A percentile compares a stretch with the other conserved stretches of the same genome.
These are phyloP conservation scores for Sporisorium scitamineum DNA, from an alignment of 1,284 basidiomycete genomes.

Conservation along the genomic window DNA sequence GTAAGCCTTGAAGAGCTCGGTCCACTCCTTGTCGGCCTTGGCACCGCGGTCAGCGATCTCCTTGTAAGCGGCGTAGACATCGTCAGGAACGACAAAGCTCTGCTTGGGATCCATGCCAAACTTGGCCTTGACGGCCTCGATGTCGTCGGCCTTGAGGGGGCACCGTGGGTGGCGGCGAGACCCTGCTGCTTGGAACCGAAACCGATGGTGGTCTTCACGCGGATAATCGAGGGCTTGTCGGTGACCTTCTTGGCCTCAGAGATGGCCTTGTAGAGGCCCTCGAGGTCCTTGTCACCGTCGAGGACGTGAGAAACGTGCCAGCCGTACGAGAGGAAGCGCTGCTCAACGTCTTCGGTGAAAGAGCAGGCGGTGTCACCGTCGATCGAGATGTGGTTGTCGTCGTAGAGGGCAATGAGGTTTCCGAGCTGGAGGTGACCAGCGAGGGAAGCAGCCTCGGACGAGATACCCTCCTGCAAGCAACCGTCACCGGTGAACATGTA, in stretches of 20 bases:
- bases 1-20: constrained; percentile 79
- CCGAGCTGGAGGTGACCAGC: constrained; percentile 91
- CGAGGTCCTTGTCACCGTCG: constrained; percentile 86
- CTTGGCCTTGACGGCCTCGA: constrained; percentile 83
- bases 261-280: constrained; percentile 83
- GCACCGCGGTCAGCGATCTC: constrained; percentile 80
- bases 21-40: constrained; percentile 81
- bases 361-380: constrained; percentile 91
- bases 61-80: constrained; percentile 79
- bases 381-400: constrained; percentile 86
- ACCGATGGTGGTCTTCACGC: constrained; percentile 89
- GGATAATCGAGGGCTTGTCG: constrained; percentile 87
- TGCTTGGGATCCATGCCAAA: constrained; percentile 85
- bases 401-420: constrained; percentile 78
- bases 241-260: constrained; percentile 80
- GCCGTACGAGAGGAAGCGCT: constrained; percentile 88
- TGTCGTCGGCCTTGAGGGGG: constrained; percentile 92
- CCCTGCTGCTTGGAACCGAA: constrained; percentile 92
- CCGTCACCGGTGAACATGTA: constrained; percentile 92
- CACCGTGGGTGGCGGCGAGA: constrained; percentile 90
- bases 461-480: constrained; percentile 94
- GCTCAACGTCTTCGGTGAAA: constrained; percentile 92
- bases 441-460: constrained; percentile 88
- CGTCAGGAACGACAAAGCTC: constrained; percentile 82
- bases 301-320: constrained; percentile 91